Evolutionary conservation across 805 yeast genomes (phyloP), one percentile per base, ranked within the genome.

Genomic region (Kuraishia ogatae): DNA sequence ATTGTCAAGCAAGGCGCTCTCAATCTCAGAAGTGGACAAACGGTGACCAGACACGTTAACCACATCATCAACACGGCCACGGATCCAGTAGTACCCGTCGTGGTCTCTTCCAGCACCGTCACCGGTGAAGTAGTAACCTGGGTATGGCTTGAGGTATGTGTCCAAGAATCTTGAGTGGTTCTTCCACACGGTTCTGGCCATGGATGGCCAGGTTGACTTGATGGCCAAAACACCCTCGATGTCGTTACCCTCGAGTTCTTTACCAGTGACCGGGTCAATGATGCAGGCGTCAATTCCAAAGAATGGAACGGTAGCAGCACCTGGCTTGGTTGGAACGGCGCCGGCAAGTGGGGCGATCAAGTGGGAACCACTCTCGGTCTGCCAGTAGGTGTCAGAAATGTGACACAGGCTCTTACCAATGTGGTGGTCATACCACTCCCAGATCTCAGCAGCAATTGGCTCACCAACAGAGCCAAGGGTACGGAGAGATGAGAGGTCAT

Each of bases 41-140:
- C 99, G 85, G 75, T 94, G 99, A 62, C 99, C 99, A 54, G 96
- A 86, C 47, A 94, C 98, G 68, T 94, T 94, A 62, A 93, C 99
- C 57, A 94, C 98, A 66, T 94, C 99, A 71, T 94, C 98, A 60
- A 94, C 97, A 73, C 99, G 87, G 65, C 99, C 99, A 72, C 93
- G 82, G 70, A 94, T 93, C 97, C 98, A 94, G 77, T 84, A 89
- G 79, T 85, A 94, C 53, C 98, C 98, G 67, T 94, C 98, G 59
- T 82, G 82, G 71, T 94, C 99, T 69, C 97, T 84, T 50, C 96
- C 98, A 54, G 97, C 98, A 74, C 98, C 98, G 70, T 93, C 99
- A 65, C 99, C 99, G 13, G 97, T 88, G 79, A 94, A 94, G 76
- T 91, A 94, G 74, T 81, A 83, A 57, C 96, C 96, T 57, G 93